These are phyloP conservation scores for Rhizophora apiculata DNA, from an alignment of 345 rosid species.

Conservation along the genomic window DNA sequence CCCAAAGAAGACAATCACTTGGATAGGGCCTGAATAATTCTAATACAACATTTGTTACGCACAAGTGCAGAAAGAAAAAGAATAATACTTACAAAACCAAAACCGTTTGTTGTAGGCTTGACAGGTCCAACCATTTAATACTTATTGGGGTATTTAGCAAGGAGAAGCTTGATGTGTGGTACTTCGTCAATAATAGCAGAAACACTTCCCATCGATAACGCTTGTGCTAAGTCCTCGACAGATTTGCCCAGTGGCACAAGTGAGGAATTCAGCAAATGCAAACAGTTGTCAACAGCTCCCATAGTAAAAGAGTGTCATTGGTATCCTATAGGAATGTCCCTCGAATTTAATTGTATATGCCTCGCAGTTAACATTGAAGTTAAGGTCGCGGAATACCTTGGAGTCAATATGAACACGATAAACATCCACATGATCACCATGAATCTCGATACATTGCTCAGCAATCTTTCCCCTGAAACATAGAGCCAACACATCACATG, in stretches of 20 bases:
- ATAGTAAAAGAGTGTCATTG: not conserved
- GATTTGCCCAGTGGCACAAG: not conserved
- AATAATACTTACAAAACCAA: slow-evolving; percentile 39
- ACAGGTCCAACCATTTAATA: slow-evolving; percentile 28
- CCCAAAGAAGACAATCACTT: too few species aligned
- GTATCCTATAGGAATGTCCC: not conserved
- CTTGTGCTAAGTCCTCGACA: slow-evolving; percentile 6
- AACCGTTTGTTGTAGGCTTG: slow-evolving; percentile 29
- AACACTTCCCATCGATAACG: slow-evolving; percentile 25
- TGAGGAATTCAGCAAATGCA: not conserved
- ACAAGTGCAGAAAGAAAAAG: not conserved
- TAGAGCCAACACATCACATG: too few species aligned
- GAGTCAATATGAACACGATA: slow-evolving; percentile 33
- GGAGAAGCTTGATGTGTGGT: slow-evolving; percentile 6
- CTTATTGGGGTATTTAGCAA: slow-evolving; percentile 11
- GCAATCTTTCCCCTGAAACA: slow-evolving; percentile 24
- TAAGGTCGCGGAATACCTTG: slow-evolving; percentile 43
- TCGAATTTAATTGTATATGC: slow-evolving; percentile 20
- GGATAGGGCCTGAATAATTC: too few species aligned
- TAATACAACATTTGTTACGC: too few species aligned
- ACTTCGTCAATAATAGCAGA: slow-evolving; percentile 34
- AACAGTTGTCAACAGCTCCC: not conserved
- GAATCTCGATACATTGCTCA: slow-evolving; percentile 37
- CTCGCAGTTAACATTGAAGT: slow-evolving; percentile 38
- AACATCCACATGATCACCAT: slow-evolving; percentile 35